These are phyloP conservation scores for Pseudoneurospora amorphoporcata DNA, from an alignment of 495 filamentous ascomycete genomes.

Conservation along the genomic window DNA sequence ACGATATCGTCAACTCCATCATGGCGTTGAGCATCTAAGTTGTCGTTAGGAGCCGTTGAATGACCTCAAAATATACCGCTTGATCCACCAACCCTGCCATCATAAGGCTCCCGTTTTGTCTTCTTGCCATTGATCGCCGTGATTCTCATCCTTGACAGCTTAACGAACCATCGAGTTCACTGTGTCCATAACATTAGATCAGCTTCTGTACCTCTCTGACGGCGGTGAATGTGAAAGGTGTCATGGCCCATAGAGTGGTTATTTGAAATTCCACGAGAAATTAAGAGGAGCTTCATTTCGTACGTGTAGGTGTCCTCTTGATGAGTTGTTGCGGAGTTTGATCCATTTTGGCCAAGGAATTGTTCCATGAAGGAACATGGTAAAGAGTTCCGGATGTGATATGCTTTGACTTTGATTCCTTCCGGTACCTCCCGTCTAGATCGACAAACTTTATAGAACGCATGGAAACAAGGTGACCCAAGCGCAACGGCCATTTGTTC, in stretches of 20 bases:
- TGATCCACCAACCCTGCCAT: not conserved
- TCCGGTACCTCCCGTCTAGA: not conserved
- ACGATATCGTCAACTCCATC: conserved; percentile 99
- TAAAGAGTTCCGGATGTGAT: not conserved
- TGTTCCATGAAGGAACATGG: not conserved
- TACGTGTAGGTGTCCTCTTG: not conserved
- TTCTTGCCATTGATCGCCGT: not conserved
- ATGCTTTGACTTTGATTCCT: not conserved
- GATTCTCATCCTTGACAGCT: not conserved
- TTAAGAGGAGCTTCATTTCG: not conserved
- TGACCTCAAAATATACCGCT: not conserved
- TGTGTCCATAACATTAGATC: not conserved
- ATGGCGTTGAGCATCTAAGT: conserved; percentile 95
- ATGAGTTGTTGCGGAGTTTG: not conserved
- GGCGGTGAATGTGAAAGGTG: not conserved
- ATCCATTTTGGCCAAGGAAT: not conserved
- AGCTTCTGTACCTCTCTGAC: not conserved
- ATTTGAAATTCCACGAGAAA: not conserved
- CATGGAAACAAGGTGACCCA: not conserved
- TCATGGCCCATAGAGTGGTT: not conserved
- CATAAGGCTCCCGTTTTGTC: not conserved
- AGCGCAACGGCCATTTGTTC: not conserved
- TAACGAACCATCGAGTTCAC: not conserved
- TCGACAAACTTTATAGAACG: not conserved
- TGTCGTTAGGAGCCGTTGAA: not conserved